A percentile compares a stretch with the other conserved stretches of the same genome.
Conservation (phyloP, 257 asterid genomes). For the Fraxinus excelsior region DNA sequence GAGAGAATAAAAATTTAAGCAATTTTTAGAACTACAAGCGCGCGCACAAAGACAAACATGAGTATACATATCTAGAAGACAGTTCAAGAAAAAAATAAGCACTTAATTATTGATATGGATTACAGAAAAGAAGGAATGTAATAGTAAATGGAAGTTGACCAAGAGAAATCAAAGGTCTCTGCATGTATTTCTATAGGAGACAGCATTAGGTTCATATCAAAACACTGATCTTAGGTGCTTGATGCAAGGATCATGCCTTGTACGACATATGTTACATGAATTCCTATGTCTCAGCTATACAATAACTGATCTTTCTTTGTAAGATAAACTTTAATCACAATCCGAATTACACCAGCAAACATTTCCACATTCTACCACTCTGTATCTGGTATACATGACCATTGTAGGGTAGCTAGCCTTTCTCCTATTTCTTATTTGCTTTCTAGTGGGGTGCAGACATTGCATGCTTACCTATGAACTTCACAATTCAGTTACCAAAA, state of each 20-base stretch:
- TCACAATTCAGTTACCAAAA: not conserved
- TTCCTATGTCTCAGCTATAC: not conserved
- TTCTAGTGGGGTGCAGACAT: not conserved
- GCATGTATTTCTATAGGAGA: not conserved
- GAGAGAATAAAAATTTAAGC: not conserved
- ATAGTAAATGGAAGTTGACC: not conserved
- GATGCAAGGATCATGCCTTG: not conserved
- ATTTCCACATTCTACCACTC: not conserved
- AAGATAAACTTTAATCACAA: not conserved
- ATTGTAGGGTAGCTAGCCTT: not conserved
- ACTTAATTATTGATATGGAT: not conserved
- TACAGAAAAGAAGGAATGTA: not conserved
- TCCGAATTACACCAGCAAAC: not conserved
- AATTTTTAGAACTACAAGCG: not conserved
- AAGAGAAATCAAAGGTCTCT: not conserved
- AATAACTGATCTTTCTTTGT: not conserved
- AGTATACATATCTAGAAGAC: not conserved
- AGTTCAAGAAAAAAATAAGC: too few relatives aligned
- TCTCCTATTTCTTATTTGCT: not conserved
- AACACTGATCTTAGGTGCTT: not conserved
- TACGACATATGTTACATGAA: not conserved
- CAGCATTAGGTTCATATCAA: not conserved
- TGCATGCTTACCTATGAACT: not conserved
- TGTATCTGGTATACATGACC: not conserved
- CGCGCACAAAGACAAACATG: not conserved